Percentiles rank a stretch among this genome's conserved stretches.
These are phyloP conservation scores for Pythium guiyangense DNA, from an alignment of 352 stramenopile genomes.

Conservation along the genomic window DNA sequence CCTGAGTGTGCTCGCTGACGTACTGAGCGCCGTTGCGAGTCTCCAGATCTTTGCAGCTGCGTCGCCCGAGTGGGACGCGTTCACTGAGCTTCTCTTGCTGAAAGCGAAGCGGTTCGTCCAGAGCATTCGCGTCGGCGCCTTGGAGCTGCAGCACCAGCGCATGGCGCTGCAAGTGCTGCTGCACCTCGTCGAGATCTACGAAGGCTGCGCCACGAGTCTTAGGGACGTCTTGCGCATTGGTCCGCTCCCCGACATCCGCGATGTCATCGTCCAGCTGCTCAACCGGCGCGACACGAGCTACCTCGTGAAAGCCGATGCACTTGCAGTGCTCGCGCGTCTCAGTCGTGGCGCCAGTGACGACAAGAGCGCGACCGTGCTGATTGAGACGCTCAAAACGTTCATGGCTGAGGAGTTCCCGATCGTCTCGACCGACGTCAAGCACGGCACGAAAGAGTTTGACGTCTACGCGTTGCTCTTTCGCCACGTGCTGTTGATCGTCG, in stretches of 20 bases:
- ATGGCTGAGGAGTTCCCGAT: slow-evolving; percentile 77
- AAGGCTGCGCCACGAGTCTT: slow-evolving; percentile 28
- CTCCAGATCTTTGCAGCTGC: slow-evolving; percentile 26
- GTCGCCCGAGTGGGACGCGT: slow-evolving; percentile 40
- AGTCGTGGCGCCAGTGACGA: slow-evolving; percentile 13
- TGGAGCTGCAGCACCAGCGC: slow-evolving; percentile 30
- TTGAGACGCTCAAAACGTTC: slow-evolving; percentile 40
- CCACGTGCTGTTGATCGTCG: slow-evolving; percentile 48
- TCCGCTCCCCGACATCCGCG: slow-evolving; percentile 36
- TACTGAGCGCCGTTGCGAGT: slow-evolving; percentile 29
- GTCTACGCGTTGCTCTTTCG: slow-evolving; percentile 50
- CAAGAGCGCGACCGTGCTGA: slow-evolving; percentile 13
- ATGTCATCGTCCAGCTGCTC: slow-evolving; percentile 30
- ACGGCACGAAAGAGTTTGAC: slow-evolving; percentile 61
- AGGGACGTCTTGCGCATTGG: slow-evolving; percentile 19
- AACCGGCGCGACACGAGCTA: slow-evolving; percentile 33
- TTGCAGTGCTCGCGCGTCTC: slow-evolving; percentile 38
- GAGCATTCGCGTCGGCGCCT: slow-evolving; percentile 13
- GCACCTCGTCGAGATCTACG: slow-evolving; percentile 37
- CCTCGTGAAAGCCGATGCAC: slow-evolving; percentile 53
- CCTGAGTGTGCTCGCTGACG: slow-evolving; percentile 29
- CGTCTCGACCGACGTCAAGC: slow-evolving; percentile 57
- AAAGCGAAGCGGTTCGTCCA: slow-evolving; percentile 42
- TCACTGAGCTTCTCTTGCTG: slow-evolving; percentile 37
- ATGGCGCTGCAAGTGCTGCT: slow-evolving; percentile 38